A percentile compares a stretch with the other conserved stretches of the same genome.
These are phyloP conservation scores for Dovyalis caffra DNA, from an alignment of 345 rosid species.

Conservation along the genomic window DNA sequence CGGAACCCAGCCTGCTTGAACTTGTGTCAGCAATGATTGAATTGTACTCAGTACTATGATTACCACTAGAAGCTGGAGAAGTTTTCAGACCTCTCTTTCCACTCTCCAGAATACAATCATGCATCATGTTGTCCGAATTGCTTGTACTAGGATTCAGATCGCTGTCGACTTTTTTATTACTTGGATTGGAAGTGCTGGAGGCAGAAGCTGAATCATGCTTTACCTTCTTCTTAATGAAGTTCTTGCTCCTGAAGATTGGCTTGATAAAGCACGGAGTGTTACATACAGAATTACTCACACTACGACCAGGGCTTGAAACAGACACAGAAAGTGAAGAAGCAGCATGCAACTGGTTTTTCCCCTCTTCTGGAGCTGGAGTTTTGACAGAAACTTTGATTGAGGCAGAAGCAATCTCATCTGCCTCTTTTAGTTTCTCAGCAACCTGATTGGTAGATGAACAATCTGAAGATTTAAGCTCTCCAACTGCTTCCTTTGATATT, in stretches of 20 bases:
- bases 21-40: slow-evolving; percentile 32
- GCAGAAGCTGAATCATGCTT: slow-evolving; percentile 38
- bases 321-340: slow-evolving; percentile 25
- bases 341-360: slow-evolving; percentile 34
- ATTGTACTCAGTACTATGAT: slow-evolving; percentile 36
- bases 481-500: slow-evolving; percentile 20
- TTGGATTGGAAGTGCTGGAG: slow-evolving; percentile 31
- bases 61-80: slow-evolving; percentile 37
- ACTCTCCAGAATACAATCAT: slow-evolving; percentile 18
- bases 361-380: slow-evolving; percentile 24
- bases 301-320: slow-evolving; percentile 20
- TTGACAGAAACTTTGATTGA: slow-evolving; percentile 21
- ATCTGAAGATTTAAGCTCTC: slow-evolving; percentile 16
- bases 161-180: slow-evolving; percentile 22
- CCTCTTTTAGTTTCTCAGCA: slow-evolving; percentile 15
- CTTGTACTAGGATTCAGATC: slow-evolving; percentile 39
- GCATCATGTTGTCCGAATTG: slow-evolving; percentile 21
- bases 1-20: slow-evolving; percentile 33
- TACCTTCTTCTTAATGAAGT: slow-evolving; percentile 51
- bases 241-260: slow-evolving; percentile 55
- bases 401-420: slow-evolving; percentile 23
- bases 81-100: slow-evolving; percentile 34
- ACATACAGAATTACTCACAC: slow-evolving; percentile 28
- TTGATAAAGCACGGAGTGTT: slow-evolving; percentile 38
- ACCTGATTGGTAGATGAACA: slow-evolving; percentile 17